phyloP scores from a whole-genome alignment of 257 asterid genomes.

The Gentiana macrophylla region DNA sequence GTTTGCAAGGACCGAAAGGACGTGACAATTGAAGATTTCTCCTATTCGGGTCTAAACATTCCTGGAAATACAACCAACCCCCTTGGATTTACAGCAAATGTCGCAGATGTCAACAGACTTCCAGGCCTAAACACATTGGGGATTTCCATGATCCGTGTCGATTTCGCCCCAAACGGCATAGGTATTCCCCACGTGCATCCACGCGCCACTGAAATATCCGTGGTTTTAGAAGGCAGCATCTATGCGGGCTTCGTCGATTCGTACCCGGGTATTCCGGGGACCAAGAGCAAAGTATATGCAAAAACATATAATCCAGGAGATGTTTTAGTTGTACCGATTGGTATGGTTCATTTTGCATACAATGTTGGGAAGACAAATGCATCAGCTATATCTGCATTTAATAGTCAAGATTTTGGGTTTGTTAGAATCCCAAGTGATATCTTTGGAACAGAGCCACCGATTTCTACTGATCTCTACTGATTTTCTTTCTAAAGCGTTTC shows the following conservation, averaged over 20 bases:
- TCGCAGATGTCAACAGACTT: not conserved
- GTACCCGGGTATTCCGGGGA: not conserved
- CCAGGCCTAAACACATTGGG: constrained; percentile 2
- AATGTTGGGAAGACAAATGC: not conserved
- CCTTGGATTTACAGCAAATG: not conserved
- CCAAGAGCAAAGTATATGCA: constrained; percentile 1
- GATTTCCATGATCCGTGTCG: not conserved
- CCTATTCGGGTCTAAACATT: not conserved
- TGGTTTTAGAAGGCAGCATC: not conserved
- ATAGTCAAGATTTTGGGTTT: no score
- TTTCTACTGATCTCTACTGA: not conserved
- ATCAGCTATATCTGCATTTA: no score
- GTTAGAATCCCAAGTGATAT: not conserved
- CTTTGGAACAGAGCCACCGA: not conserved
- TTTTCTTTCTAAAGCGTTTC: not conserved
- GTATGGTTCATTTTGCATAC: not conserved
- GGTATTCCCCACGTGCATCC: not conserved
- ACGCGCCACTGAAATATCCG: not conserved
- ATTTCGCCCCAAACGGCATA: not conserved
- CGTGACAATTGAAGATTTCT: constrained; percentile 1
- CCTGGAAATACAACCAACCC: constrained; percentile 5
- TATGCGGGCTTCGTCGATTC: constrained; percentile 4
- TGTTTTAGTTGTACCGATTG: not conserved
- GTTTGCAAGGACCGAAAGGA: constrained; percentile 5
- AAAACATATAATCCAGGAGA: not conserved